Conservation (phyloP, 2,329 filamentous ascomycete genomes). For the Botrytis pseudocinerea region DNA sequence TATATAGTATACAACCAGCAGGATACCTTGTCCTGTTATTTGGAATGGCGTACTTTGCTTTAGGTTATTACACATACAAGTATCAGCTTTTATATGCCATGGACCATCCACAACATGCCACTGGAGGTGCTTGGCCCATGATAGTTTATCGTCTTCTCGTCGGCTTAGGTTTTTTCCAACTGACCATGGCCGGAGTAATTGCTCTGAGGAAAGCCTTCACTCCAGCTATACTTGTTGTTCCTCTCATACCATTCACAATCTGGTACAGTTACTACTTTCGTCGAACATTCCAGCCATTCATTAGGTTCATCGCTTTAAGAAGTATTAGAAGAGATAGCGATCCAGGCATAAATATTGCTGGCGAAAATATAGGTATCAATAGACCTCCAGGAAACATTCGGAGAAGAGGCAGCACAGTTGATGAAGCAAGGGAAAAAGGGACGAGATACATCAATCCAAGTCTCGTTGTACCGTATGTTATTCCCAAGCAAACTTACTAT, state of each 20-base stretch:
- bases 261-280: constrained; percentile 89
- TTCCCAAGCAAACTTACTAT: neutral
- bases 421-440: constrained; percentile 71
- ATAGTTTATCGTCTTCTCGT: constrained; percentile 90
- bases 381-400: constrained; percentile 33
- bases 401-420: constrained; percentile 58
- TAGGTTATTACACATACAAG: constrained; percentile 90
- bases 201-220: constrained; percentile 73
- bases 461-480: constrained; percentile 63
- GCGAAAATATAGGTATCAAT: constrained; percentile 41
- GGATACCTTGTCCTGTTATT: constrained; percentile 82
- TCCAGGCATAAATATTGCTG: constrained; percentile 47
- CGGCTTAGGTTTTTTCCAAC: constrained; percentile 83
- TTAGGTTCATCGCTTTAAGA: constrained; percentile 86
- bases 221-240: constrained; percentile 70
- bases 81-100: constrained; percentile 98
- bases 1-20: constrained; percentile 82
- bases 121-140: constrained; percentile 92
- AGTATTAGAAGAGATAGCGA: constrained; percentile 72
- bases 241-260: constrained; percentile 75
- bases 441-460: constrained; percentile 76
- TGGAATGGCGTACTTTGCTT: constrained; percentile 77
- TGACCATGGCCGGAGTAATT: constrained; percentile 86
- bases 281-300: constrained; percentile 81
- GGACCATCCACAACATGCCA: constrained; percentile 94